Evolutionary conservation across 805 yeast species (phyloP).

Genomic region (Cyberlindnera suaveolens): DNA sequence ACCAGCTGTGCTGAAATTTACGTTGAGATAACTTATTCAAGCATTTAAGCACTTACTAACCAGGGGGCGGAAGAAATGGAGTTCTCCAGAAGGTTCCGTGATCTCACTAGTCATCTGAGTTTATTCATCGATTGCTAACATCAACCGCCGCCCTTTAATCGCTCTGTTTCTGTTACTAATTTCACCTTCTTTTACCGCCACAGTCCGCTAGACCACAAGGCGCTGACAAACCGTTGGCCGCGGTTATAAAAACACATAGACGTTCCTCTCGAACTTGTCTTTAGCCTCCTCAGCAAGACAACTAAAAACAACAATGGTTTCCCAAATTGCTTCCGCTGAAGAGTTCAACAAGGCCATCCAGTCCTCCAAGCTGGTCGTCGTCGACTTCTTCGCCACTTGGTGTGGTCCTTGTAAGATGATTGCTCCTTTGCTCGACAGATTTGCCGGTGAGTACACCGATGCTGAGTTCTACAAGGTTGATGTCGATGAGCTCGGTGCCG

Average conservation of each 20-base stretch:
- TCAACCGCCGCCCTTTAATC: too few species aligned
- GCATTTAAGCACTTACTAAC: too few species aligned
- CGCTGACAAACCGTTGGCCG: too few species aligned
- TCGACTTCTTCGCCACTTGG: conserved; percentile 97
- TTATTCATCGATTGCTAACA: too few species aligned
- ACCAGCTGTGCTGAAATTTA: too few species aligned
- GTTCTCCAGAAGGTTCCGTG: too few species aligned
- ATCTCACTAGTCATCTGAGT: too few species aligned
- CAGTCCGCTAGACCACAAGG: too few species aligned
- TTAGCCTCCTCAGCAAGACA: not conserved
- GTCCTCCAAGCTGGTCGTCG: conserved; percentile 71
- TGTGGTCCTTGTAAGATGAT: conserved; percentile 99
- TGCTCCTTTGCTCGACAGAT: conserved; percentile 87
- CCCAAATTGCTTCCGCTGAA: conserved; percentile 38
- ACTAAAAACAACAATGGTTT: conserved; percentile 40
- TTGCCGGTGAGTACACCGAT: conserved; percentile 52
- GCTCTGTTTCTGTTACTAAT: too few species aligned
- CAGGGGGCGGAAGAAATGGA: too few species aligned
- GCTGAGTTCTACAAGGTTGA: conserved; percentile 86
- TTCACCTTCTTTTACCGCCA: too few species aligned
- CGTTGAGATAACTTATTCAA: too few species aligned
- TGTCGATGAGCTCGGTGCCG: conserved; percentile 74
- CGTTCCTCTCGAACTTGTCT: not conserved
- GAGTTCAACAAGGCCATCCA: conserved; percentile 66
- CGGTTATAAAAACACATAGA: not conserved